Evolutionary conservation across 2,329 filamentous ascomycete genomes (phyloP).

Genomic region (Cercospora brassicicola): DNA sequence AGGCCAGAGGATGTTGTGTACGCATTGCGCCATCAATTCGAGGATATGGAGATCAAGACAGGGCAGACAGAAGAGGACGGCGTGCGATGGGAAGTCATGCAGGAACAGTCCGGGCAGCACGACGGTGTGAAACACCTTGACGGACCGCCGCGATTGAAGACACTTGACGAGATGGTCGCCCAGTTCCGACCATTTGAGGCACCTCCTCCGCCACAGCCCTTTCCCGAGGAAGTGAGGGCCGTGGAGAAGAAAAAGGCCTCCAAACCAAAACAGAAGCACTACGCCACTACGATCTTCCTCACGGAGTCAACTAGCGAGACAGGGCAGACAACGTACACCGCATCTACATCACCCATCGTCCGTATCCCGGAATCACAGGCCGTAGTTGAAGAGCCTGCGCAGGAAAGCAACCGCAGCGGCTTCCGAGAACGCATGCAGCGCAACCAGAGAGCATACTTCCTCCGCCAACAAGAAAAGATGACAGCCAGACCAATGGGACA

Average conservation of each 20-base stretch:
- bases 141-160: conserved; percentile 32
- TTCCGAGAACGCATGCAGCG: conserved; percentile 73
- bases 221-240: conserved; percentile 25
- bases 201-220: conserved; percentile 73
- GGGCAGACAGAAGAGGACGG: conserved; percentile 39
- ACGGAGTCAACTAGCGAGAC: conserved; percentile 55
- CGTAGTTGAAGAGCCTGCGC: conserved; percentile 33
- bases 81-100: conserved; percentile 42
- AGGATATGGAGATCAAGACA: conserved; percentile 36
- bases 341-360: conserved; percentile 53
- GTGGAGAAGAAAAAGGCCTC: conserved; percentile 23
- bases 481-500: conserved; percentile 11
- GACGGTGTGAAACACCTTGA: conserved; percentile 38
- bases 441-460: conserved; percentile 54
- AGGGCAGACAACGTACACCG: conserved; percentile 55
- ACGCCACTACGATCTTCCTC: conserved; percentile 53
- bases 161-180: conserved; percentile 44
- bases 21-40: conserved; percentile 49
- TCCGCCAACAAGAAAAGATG: conserved; percentile 27
- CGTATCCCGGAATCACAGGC: conserved; percentile 37
- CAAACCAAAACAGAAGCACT: conserved; percentile 33
- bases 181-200: conserved; percentile 73
- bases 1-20: conserved; percentile 45
- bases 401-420: conserved; percentile 38
- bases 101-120: conserved; percentile 38